Evolutionary conservation across 345 rosid species (phyloP).

Genomic region (Toxicodendron radicans): DNA sequence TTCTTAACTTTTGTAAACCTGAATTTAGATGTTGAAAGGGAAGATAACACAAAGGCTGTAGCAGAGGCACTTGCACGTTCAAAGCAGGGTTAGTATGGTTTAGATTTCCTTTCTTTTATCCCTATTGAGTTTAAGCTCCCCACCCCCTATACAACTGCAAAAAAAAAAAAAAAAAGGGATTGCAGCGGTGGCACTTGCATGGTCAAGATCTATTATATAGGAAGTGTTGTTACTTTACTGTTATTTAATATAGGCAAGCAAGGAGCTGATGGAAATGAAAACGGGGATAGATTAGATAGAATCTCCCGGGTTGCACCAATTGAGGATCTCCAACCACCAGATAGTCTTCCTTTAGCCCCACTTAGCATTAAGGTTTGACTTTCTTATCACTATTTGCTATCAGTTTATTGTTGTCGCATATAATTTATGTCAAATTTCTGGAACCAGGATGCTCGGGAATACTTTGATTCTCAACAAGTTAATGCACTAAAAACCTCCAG

Average conservation of each 20-base stretch:
- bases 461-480: slow-evolving; percentile 95
- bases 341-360: slow-evolving; percentile 58
- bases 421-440: slow-evolving; percentile 12
- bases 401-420: slow-evolving; percentile 14
- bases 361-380: slow-evolving; percentile 72
- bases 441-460: slow-evolving; percentile 90
- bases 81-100: slow-evolving; percentile 57
- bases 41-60: slow-evolving; percentile 71
- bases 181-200: no score
- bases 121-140: slow-evolving; percentile 1
- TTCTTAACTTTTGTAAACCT: slow-evolving; percentile 24
- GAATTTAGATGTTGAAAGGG: slow-evolving; percentile 62
- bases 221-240: slow-evolving; percentile 19
- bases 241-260: slow-evolving; percentile 37
- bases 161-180: no score
- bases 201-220: background rate
- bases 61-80: slow-evolving; percentile 86
- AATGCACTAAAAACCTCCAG: slow-evolving; percentile 52
- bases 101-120: slow-evolving; percentile 8
- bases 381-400: slow-evolving; percentile 17
- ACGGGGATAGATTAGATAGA: slow-evolving; percentile 49
- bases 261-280: slow-evolving; percentile 44
- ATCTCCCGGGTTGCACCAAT: slow-evolving; percentile 59
- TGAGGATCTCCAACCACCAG: slow-evolving; percentile 81
- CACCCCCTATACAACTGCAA: background rate